Evolutionary conservation across 208 protist species (phyloP), one percentile per base, ranked within the genome.

Genomic region (Herpetomonas samuelpessoai): DNA sequence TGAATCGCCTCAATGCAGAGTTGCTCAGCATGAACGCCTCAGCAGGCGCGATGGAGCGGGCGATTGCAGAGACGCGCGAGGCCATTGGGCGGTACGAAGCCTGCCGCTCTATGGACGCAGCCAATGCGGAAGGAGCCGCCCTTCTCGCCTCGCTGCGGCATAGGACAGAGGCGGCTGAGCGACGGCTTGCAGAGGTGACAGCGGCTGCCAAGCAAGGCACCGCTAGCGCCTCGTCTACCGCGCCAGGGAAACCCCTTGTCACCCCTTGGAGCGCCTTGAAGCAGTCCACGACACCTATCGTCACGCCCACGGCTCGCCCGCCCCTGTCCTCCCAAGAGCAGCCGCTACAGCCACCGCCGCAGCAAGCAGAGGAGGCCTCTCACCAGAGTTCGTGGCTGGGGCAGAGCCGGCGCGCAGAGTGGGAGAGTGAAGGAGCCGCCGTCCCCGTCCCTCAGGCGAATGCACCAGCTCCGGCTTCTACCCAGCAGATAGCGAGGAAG

Each of bases 41-140:
- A 16, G 65, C 87, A 0, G 87, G 78, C 27, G 74, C 77, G 1
- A 93, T 93, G 83, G 87, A 84, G 29, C 74, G 69, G 54, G 87
- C 87, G 16, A 84, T 93, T 47, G 59, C 71, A 25, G 83, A 84
- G 28, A 89, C 87, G 18, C 69, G 77, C 3, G 74, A 79, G 7
- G 71, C 77, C 39, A 74, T 93, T 18, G 55, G 79, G 49, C 70
- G 71, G n/a, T 88, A 93, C 57, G 60, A 79, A 57, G 71, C 67
- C 0, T 48, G 61, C 24, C 66, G 74, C 39, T 64, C 49, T n/a
- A 65, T 76, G 3, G 68, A 91, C 28, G 57, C 49, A 0, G 57
- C 77, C 18, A 62, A 62, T 25, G 69, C 78, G 41, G 83, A 93
- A 47, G 81, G 81, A 0, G 64, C 67, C 12, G 73, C 81, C 25